Conservation (phyloP, 768 basidiomycete species). For the Fomitopsis serialis region DNA sequence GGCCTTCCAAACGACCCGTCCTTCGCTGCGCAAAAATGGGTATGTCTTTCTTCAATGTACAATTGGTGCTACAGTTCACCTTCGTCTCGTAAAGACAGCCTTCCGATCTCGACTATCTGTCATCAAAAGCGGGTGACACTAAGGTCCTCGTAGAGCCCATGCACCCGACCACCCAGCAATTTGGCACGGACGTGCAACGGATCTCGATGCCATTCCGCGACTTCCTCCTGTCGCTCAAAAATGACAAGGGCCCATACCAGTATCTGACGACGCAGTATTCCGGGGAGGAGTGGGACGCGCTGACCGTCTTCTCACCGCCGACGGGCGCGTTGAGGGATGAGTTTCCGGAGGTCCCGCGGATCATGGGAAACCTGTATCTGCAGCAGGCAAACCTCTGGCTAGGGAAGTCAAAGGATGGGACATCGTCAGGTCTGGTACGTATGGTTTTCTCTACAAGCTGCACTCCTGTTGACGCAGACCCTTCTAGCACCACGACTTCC, state of each 20-base stretch:
- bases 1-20: slow-evolving; percentile 20
- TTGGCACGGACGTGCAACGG: slow-evolving; percentile 23
- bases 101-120: slow-evolving; percentile 18
- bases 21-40: slow-evolving; percentile 22
- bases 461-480: neutral
- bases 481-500: slow-evolving; percentile 26
- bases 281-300: slow-evolving; percentile 18
- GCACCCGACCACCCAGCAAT: slow-evolving; percentile 20
- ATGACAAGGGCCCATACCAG: slow-evolving; percentile 13
- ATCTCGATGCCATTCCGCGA: slow-evolving; percentile 19
- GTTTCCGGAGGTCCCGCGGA: slow-evolving; percentile 21
- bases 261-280: slow-evolving; percentile 28
- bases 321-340: slow-evolving; percentile 22
- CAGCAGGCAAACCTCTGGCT: slow-evolving; percentile 29
- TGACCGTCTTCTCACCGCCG: slow-evolving; percentile 24
- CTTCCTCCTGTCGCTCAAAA: slow-evolving; percentile 14
- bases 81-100: slow-evolving; percentile 11
- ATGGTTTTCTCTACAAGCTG: neutral
- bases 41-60: slow-evolving; percentile 3
- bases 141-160: slow-evolving; percentile 24
- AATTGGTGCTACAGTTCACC: neutral
- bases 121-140: slow-evolving; percentile 18
- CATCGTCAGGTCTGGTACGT: slow-evolving; percentile 26
- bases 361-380: slow-evolving; percentile 25
- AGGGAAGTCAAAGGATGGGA: slow-evolving; percentile 22